These are phyloP conservation scores for Linum lewisii DNA, from an alignment of 345 rosid species.

Conservation along the genomic window DNA sequence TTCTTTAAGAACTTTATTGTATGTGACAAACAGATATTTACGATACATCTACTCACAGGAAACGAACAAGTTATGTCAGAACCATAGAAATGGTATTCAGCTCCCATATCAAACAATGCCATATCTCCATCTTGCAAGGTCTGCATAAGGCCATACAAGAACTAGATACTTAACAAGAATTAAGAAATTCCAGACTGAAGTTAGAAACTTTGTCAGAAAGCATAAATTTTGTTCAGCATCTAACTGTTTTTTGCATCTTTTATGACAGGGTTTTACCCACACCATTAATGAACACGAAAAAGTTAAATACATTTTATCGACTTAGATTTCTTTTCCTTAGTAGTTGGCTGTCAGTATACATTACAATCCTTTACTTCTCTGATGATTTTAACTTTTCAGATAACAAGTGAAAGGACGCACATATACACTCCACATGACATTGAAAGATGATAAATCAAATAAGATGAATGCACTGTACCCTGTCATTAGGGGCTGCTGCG, in stretches of 20 bases:
- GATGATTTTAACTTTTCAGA: neutral
- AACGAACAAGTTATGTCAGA: conserved; percentile 95
- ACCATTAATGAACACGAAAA: no score
- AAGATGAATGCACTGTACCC: conserved; percentile 31
- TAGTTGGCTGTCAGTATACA: neutral
- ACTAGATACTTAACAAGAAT: neutral
- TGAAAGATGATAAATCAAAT: neutral
- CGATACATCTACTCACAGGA: conserved; percentile 48
- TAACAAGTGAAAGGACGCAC: neutral
- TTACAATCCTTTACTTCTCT: neutral
- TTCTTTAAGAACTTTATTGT: neutral
- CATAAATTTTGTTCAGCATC: neutral
- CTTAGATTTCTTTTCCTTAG: neutral
- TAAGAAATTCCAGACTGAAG: neutral
- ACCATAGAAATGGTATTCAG: conserved; percentile 79
- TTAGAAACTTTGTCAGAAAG: neutral
- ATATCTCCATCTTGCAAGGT: conserved; percentile 73
- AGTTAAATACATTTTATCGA: neutral
- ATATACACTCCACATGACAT: neutral
- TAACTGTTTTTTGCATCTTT: neutral
- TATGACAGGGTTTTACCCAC: neutral
- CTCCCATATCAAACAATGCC: conserved; percentile 98
- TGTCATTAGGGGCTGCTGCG: conserved; percentile 98
- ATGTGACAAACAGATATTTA: neutral
- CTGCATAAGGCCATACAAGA: conserved; percentile 29